Base-by-base conservation (phyloP, 1,284 basidiomycete genomes). In the Agaricales sp. region DNA sequence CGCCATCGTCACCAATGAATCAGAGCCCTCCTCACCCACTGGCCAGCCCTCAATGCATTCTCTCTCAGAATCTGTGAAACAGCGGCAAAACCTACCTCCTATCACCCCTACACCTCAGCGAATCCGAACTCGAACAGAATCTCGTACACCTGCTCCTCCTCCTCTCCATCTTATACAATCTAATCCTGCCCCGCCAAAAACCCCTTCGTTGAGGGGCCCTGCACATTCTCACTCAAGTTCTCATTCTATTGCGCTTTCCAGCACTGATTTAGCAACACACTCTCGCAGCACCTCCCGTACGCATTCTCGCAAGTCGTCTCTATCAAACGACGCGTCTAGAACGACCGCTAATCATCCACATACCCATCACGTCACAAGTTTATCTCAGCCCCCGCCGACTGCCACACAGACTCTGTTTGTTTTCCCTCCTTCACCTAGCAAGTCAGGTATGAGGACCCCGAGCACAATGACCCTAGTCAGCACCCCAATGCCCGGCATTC, bases 391-490 rank as follows among this genome's bases (percentile, higher is more conserved):
- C 21, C 51, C 51, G 24, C 50, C 62, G 54, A 66, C 70, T 53
- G 76, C 78, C 22, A 76, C 84, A 1, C 87, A 89, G 61, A 90
- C 86, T 0, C 69, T 90, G 45, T 89, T 90, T 58, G 81, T 90
- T 37, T 90, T 90, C 60, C 87, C 87, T 2, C 85, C 87, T 30
- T 87, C 85, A 12, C 85, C 86, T 6, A 82, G 77, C 4, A 61
- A 74, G 50, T 70, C 69, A 51, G 75, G 78, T 44, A 88, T 78
- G 51, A 41, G 19, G 8, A 41, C 39, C 16, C 83, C 80, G 43
- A 82, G 77, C 54, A 89, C 80, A 44, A 81, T 82, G 73, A 87
- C 80, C 47, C 67, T 87, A 54, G 85, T 77, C 54, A 80, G 70
- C 54, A 60, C 70, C 48, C 64, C 62, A 54, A 60, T 70, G 48